A percentile compares a stretch with the other conserved stretches of the same genome.
These are phyloP conservation scores for Astragalus glycyphyllos DNA, from an alignment of 306 rosid species.

Conservation along the genomic window DNA sequence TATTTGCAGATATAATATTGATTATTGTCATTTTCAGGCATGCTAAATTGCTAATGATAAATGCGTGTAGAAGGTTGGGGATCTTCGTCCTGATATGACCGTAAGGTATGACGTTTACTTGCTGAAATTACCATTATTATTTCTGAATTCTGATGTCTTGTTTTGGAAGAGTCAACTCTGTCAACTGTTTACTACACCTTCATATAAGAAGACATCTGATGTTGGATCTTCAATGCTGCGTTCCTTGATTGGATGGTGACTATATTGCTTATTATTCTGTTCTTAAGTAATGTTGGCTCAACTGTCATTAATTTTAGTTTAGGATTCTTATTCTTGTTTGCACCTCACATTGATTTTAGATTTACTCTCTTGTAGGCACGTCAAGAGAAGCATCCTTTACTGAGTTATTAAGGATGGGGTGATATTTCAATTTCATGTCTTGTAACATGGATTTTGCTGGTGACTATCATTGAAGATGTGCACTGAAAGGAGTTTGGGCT, in stretches of 20 bases:
- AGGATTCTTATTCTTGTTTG: slow-evolving; percentile 6
- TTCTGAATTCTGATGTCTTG: too few species aligned
- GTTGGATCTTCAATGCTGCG: slow-evolving; percentile 67
- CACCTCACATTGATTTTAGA: slow-evolving; percentile 4
- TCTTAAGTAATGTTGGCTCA: slow-evolving; percentile 60
- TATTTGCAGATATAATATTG: too few species aligned
- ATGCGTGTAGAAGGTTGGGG: too few species aligned
- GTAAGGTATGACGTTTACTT: too few species aligned
- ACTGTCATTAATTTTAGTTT: background rate
- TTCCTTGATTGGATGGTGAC: slow-evolving; percentile 97
- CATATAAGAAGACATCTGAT: slow-evolving; percentile 83
- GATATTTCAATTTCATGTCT: slow-evolving; percentile 45
- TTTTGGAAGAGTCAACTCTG: too few species aligned
- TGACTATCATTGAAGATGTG: slow-evolving; percentile 65
- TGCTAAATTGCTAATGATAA: too few species aligned
- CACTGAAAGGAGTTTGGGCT: slow-evolving; percentile 90
- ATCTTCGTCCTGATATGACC: too few species aligned
- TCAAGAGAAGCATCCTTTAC: slow-evolving; percentile 77
- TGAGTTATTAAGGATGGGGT: background rate
- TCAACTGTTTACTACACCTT: slow-evolving; percentile 89
- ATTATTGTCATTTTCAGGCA: too few species aligned
- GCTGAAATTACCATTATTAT: too few species aligned
- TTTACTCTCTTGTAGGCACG: slow-evolving; percentile 57
- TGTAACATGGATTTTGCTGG: slow-evolving; percentile 53
- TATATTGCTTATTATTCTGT: slow-evolving; percentile 79